Evolutionary conservation across 2,329 filamentous ascomycete genomes (phyloP), one percentile per base, ranked within the genome.

Genomic region (Cercospora zeae-maydis): DNA sequence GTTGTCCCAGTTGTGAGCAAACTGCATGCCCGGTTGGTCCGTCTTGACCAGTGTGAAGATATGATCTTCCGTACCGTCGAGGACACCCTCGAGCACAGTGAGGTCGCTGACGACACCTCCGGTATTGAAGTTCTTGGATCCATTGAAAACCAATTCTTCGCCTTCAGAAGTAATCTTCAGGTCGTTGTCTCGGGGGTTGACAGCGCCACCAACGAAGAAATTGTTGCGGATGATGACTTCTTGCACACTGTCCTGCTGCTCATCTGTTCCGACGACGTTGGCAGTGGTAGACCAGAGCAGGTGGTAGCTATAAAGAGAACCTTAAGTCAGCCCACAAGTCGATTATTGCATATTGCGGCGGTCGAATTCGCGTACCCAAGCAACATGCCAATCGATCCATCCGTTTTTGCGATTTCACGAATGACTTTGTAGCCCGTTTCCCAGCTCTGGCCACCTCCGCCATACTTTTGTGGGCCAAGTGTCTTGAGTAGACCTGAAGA

Each of bases 101-200:
- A 89, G 75, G 63, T 89, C 86, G 0, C 85, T 88, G 1, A 89
- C 79, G 0, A 88, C 86, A 27, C 86, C 86, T 0, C 87, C 87
- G 0, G 86, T 89, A 70, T 86, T 89, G 78, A 89, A 89, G 74
- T 83, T 79, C 73, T 89, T 89, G 74, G 79, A 81, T 1, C 86
- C 86, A 62, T 84, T 83, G 73, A 87, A 88, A 1, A 86, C 72
- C 13, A 88, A 72, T 2, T 81, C 75, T 3, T 85, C 82, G 1
- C 82, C 84, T 0, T 84, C 78, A 1, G 78, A 73, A 0, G 78
- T 84, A 64, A 87, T 85, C 31, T 79, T 82, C 8, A 88, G 74
- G 67, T 88, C 86, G 39, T 77, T 84, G 70, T 89, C 86, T 3
- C 86, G 82, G 0, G 86, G 86, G 66, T 89, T 89, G 19, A 89